A percentile compares a stretch with the other conserved stretches of the same genome.
Evolutionary conservation across 805 yeast genomes (phyloP).

Genomic region (Candida ponderosae): DNA sequence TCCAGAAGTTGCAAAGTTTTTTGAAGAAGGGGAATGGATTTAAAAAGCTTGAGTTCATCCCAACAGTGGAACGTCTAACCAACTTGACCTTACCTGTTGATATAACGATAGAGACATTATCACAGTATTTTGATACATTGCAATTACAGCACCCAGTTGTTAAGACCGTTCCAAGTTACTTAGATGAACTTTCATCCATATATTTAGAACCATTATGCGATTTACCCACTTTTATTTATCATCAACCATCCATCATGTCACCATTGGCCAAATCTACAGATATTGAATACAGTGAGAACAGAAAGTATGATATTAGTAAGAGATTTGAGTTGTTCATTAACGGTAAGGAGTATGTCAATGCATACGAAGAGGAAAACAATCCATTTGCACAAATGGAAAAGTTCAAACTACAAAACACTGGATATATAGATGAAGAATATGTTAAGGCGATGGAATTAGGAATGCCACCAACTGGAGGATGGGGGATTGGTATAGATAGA

Average conservation of each 20-base stretch:
- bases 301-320: conserved; percentile 39
- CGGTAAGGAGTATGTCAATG: conserved; percentile 80
- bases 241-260: conserved; percentile 80
- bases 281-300: conserved; percentile 19
- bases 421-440: conserved; percentile 66
- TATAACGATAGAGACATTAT: conserved; percentile 32
- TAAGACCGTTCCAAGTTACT: conserved; percentile 46
- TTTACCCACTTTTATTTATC: conserved; percentile 64
- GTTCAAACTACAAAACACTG: conserved; percentile 60
- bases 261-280: conserved; percentile 73
- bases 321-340: conserved; percentile 81
- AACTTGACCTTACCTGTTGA: conserved; percentile 41
- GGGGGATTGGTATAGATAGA: conserved; percentile 94
- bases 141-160: conserved; percentile 24
- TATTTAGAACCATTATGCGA: conserved; percentile 61
- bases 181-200: conserved; percentile 54
- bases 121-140: conserved; percentile 26
- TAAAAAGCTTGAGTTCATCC: conserved; percentile 53
- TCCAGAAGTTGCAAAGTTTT: too few species aligned
- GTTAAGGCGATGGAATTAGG: conserved; percentile 83
- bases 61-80: conserved; percentile 48
- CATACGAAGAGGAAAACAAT: conserved; percentile 93
- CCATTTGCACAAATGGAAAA: conserved; percentile 66
- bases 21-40: conserved; percentile 17
- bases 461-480: conserved; percentile 96